These are phyloP conservation scores for Fusarium austroafricanum DNA, from an alignment of 2,329 filamentous ascomycete species.

Conservation along the genomic window DNA sequence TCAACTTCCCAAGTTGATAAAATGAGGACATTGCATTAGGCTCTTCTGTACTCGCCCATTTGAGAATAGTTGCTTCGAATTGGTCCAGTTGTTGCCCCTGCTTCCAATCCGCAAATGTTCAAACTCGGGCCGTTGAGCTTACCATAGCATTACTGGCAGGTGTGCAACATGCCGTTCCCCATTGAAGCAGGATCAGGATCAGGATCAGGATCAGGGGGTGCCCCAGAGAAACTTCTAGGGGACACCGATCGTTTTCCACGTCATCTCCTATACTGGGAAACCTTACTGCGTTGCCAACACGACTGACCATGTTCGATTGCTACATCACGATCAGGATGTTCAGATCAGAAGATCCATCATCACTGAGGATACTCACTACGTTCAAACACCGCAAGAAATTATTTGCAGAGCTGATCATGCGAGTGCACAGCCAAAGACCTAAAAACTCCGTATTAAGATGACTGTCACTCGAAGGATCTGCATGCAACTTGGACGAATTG, in stretches of 20 bases:
- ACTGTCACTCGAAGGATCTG: constrained; percentile 7
- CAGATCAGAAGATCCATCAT: background rate
- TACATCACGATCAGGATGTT: background rate
- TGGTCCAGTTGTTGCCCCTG: constrained; percentile 22
- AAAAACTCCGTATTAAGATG: background rate
- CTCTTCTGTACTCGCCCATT: constrained; percentile 20
- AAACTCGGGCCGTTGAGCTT: constrained; percentile 37
- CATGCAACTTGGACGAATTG: constrained; percentile 1
- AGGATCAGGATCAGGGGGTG: constrained; percentile 32
- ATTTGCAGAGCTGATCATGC: background rate
- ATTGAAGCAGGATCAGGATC: constrained; percentile 36
- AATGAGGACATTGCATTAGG: constrained; percentile 30
- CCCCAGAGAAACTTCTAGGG: constrained; percentile 13
- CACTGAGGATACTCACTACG: background rate
- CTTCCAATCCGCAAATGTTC: constrained; percentile 20
- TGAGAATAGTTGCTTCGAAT: constrained; percentile 29
- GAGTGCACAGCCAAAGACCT: background rate
- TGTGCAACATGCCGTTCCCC: constrained; percentile 31
- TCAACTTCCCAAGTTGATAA: constrained; percentile 15
- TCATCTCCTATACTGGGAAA: constrained; percentile 24
- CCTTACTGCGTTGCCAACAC: constrained; percentile 5
- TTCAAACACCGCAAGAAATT: background rate
- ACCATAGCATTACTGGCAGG: constrained; percentile 23
- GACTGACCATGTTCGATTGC: background rate
- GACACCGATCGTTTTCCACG: constrained; percentile 18